Base-by-base conservation (phyloP, 2,329 filamentous ascomycete species). In the Ceratocystiopsis sp. region DNA sequence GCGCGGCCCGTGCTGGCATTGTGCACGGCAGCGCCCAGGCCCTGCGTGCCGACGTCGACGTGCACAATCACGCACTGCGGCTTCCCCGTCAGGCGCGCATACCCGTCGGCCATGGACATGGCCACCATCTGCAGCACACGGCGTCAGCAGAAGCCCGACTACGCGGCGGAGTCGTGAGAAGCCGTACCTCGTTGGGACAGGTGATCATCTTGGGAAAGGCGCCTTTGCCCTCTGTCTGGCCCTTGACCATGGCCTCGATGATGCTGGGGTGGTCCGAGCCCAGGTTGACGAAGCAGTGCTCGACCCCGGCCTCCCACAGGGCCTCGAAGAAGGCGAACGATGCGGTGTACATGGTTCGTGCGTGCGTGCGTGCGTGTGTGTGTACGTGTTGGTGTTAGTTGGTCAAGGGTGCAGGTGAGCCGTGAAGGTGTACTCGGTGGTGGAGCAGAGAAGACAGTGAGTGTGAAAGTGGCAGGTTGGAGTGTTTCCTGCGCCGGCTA, bases 301-400 rank as follows among this genome's bases (percentile, higher is more conserved):
- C 68, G 37, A 77, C 64, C 16, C 73, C 73, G 37, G 71, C 72
- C 57, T 84, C 79, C 77, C 78, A 84, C 40, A 87, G 62, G 32
- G 80, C 79, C 64, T 89, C 83, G 50, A 89, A 86, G 59, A 89
- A 86, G 57, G 82, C 83, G 53, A 78, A 83, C 0, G 81, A 84
- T 13, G 83, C 75, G 10, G 83, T 87, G 57, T 87, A 81, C 64
- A 68, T 68, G 17, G 59, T 58, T 46, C 36, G 42, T 6, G 38
- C 7, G 25, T 29, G 6, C 25, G 21, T 21, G 21, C 4, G 21
- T 8, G 8, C 4, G 4, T 21, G 21, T 21, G 21, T 8, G 21
- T n/a, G 21, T 21, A 21, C 4, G 8, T 21, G 21, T 21, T n/a
- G n/a, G n/a, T n/a, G n/a, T n/a, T n/a, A n/a, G n/a, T 21, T 21